Evolutionary conservation across 2,329 filamentous ascomycete genomes (phyloP).

Genomic region (Clathrospora elynae): DNA sequence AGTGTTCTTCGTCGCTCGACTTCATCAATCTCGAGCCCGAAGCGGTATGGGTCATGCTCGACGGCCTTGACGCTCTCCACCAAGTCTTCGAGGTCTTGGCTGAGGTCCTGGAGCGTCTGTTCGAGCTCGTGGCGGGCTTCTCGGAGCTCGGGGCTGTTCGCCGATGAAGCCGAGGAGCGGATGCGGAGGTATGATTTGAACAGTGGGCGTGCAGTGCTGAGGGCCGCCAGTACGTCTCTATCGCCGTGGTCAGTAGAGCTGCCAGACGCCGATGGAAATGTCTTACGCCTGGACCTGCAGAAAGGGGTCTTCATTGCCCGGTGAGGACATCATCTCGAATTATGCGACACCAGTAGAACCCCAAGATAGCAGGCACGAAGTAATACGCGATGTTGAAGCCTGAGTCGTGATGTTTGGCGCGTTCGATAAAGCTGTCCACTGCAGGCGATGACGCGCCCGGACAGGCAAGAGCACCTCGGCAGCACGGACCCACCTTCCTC

Average conservation of each 20-base stretch:
- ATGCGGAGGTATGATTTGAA: constrained; percentile 97
- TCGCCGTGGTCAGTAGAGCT: constrained; percentile 29
- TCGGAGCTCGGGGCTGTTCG: constrained; percentile 66
- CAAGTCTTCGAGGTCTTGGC: constrained; percentile 86
- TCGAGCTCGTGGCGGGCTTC: constrained; percentile 76
- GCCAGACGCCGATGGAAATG: constrained; percentile 6
- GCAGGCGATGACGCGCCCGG: constrained; percentile 18
- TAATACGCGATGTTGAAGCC: constrained; percentile 3
- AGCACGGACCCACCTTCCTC: constrained; percentile 24
- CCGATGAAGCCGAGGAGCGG: constrained; percentile 76
- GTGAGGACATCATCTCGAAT: constrained; percentile 45
- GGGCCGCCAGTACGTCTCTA: constrained; percentile 86
- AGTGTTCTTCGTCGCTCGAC: constrained; percentile 78
- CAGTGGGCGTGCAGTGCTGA: constrained; percentile 79
- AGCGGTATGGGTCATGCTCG: constrained; percentile 84
- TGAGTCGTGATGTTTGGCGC: constrained; percentile 11
- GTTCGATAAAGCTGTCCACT: constrained; percentile 13
- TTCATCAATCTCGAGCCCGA: constrained; percentile 82
- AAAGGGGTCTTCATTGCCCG: constrained; percentile 55
- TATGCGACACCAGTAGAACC: constrained; percentile 11
- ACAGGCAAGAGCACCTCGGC: constrained; percentile 10
- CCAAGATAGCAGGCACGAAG: neutral
- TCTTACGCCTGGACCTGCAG: constrained; percentile 56
- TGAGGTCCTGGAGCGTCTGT: constrained; percentile 72
- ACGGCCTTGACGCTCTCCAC: constrained; percentile 84